phyloP scores from a whole-genome alignment of 2,329 filamentous ascomycete genomes.

The Scedosporium minutisporum region DNA sequence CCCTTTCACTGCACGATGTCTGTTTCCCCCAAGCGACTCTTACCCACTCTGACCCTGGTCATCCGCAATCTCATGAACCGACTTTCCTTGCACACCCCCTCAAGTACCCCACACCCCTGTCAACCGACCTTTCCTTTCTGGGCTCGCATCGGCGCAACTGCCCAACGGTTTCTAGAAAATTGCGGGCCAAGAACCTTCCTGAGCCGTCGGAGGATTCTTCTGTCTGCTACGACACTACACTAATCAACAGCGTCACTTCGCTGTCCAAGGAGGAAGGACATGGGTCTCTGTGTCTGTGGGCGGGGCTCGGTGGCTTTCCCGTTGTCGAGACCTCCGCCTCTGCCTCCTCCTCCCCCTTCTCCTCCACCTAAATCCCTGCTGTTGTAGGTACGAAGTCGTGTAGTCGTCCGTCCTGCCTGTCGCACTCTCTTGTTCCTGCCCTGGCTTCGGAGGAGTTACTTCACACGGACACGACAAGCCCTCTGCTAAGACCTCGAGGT shows the following conservation, averaged over 20 bases:
- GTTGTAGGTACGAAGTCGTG: not conserved
- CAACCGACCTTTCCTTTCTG: conserved; percentile 29
- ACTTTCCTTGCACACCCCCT: conserved; percentile 17
- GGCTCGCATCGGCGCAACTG: conserved; percentile 27
- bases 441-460: conserved; percentile 3
- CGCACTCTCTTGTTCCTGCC: not conserved
- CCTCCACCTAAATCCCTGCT: not conserved
- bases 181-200: conserved; percentile 29
- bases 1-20: not conserved
- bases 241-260: not conserved
- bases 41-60: conserved; percentile 18
- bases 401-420: not conserved
- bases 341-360: not conserved
- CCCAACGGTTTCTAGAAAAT: conserved; percentile 38
- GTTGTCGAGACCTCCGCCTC: not conserved
- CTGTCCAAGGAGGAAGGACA: not conserved
- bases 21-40: conserved; percentile 4
- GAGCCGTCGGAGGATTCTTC: conserved; percentile 35
- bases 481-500: not conserved
- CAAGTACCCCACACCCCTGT: not conserved
- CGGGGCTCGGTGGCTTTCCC: conserved; percentile 5
- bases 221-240: conserved; percentile 10
- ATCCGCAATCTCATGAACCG: conserved; percentile 37
- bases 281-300: not conserved
- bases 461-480: not conserved